These are phyloP conservation scores for Globisporangium carolinianum DNA, from an alignment of 352 stramenopile species.

Conservation along the genomic window DNA sequence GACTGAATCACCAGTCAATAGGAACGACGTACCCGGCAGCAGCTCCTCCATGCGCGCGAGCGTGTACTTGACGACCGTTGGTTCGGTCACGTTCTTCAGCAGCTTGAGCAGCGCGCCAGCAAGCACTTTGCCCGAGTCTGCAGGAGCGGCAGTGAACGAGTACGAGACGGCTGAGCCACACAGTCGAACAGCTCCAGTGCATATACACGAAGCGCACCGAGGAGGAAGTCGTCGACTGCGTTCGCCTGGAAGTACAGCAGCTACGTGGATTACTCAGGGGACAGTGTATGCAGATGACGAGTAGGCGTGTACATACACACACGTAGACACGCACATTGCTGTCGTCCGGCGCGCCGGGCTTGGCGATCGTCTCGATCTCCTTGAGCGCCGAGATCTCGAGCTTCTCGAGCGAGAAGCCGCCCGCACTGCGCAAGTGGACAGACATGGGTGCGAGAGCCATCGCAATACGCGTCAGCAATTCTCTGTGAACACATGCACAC, in stretches of 20 bases:
- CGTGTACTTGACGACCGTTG: slow-evolving; percentile 82
- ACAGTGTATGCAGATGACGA: neutral
- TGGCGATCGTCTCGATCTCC: slow-evolving; percentile 73
- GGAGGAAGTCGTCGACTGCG: slow-evolving; percentile 66
- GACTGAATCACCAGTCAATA: too few species aligned
- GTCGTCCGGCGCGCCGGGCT: slow-evolving; percentile 45
- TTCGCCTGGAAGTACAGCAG: slow-evolving; percentile 34
- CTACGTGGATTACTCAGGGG: slow-evolving; percentile 15
- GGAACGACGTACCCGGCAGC: slow-evolving; percentile 38
- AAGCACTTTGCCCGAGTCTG: slow-evolving; percentile 59
- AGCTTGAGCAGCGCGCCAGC: slow-evolving; percentile 71
- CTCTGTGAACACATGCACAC: neutral
- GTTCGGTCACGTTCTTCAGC: slow-evolving; percentile 85
- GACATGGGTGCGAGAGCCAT: too few species aligned
- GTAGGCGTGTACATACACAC: neutral
- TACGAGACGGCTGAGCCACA: neutral
- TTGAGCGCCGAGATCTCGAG: slow-evolving; percentile 81
- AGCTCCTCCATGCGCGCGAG: slow-evolving; percentile 84
- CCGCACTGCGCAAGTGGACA: slow-evolving; percentile 22
- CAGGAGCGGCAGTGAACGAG: neutral
- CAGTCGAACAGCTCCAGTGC: neutral
- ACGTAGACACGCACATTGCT: slow-evolving; percentile 31
- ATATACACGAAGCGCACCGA: slow-evolving; percentile 31
- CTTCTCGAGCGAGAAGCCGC: slow-evolving; percentile 81
- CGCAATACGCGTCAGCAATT: too few species aligned